Evolutionary conservation across 257 asterid genomes (phyloP).

Genomic region (Rhazya stricta): DNA sequence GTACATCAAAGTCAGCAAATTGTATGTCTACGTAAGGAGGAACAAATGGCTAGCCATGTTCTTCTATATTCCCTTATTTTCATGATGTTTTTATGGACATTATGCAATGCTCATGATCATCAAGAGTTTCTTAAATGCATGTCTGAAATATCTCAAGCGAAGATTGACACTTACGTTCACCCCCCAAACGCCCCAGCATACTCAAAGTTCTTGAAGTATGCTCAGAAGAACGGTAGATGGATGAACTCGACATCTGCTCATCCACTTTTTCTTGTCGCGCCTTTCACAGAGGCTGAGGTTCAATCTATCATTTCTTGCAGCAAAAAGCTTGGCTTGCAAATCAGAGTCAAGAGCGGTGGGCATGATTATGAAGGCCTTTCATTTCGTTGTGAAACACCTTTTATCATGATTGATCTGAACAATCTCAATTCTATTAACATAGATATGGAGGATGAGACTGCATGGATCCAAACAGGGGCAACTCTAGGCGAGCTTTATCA

Average conservation of each 20-base stretch:
- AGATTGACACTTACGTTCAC: background rate
- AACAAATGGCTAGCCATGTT: slow-evolving; percentile 3
- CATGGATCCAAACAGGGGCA: slow-evolving; percentile 19
- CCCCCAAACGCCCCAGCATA: background rate
- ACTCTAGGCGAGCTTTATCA: slow-evolving; percentile 18
- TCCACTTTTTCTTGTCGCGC: slow-evolving; percentile 9
- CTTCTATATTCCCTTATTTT: background rate
- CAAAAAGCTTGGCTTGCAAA: slow-evolving; percentile 1
- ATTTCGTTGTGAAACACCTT: background rate
- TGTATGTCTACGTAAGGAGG: too few relatives aligned
- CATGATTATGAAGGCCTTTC: slow-evolving; percentile 28
- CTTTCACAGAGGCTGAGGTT: background rate
- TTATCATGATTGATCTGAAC: slow-evolving; percentile 16
- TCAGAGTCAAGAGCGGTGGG: slow-evolving; percentile 21
- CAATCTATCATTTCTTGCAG: slow-evolving; percentile 10
- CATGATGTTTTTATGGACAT: background rate
- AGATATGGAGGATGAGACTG: background rate
- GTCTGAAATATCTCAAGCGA: slow-evolving; percentile 1
- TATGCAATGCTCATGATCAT: background rate
- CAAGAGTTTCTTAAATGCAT: slow-evolving; percentile 11
- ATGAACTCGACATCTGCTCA: slow-evolving; percentile 4
- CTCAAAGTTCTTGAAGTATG: background rate
- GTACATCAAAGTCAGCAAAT: too few relatives aligned
- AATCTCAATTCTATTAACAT: background rate
- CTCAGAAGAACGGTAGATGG: slow-evolving; percentile 18